Evolutionary conservation across 345 rosid species (phyloP).

Genomic region (Lenwebbia sp.): DNA sequence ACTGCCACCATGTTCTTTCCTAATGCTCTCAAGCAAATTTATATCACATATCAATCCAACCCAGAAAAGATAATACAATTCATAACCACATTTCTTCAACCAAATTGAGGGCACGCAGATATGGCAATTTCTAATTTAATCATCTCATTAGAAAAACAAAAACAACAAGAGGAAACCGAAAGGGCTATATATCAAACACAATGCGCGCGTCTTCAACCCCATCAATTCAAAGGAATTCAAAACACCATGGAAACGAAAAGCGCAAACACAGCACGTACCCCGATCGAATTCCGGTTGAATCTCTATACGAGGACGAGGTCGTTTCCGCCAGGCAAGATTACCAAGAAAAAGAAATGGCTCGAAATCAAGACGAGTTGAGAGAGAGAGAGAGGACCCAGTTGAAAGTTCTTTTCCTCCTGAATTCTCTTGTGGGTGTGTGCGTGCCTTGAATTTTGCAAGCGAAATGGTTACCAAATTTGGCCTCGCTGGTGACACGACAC

Average conservation of each 20-base stretch:
- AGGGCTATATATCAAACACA: background rate
- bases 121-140: background rate
- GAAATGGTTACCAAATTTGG: background rate
- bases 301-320: background rate
- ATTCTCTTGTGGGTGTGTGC: background rate
- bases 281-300: background rate
- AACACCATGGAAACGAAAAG: background rate
- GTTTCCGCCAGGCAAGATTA: background rate
- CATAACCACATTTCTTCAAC: background rate
- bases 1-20: background rate
- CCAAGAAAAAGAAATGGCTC: background rate
- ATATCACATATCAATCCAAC: background rate
- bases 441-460: background rate
- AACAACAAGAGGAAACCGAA: background rate
- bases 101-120: background rate
- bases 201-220: background rate
- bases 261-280: background rate
- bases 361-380: background rate
- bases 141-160: background rate
- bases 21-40: background rate
- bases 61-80: background rate
- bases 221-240: background rate
- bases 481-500: background rate
- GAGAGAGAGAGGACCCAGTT: background rate
- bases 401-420: background rate